These are phyloP conservation scores for Coix lacrymajobi DNA, from an alignment of 176 grass and related monocot genomes.

Conservation along the genomic window DNA sequence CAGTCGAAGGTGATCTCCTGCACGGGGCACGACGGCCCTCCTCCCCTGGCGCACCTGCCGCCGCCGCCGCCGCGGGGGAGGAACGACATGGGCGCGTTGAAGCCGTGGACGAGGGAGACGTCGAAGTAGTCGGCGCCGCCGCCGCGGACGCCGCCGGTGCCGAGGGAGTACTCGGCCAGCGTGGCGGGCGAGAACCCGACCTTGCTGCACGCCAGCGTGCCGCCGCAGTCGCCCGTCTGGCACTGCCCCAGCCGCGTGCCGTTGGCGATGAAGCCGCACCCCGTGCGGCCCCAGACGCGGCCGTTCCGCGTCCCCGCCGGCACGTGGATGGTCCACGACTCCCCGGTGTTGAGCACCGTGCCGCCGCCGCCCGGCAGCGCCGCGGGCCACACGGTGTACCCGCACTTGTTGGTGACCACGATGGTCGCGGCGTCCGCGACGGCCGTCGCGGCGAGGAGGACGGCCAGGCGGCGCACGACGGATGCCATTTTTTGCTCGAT, in stretches of 20 bases:
- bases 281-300: conserved; percentile 32
- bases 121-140: conserved; percentile 20
- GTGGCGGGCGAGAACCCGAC: conserved; percentile 12
- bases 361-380: conserved; percentile 30
- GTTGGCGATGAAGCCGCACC: conserved; percentile 31
- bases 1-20: conserved; percentile 20
- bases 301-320: conserved; percentile 19
- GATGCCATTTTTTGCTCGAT: not conserved
- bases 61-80: conserved; percentile 11
- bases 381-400: conserved; percentile 40
- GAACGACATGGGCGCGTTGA: conserved; percentile 52
- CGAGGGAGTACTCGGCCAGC: conserved; percentile 46
- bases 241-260: conserved; percentile 18
- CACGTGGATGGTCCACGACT: conserved; percentile 31
- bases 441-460: not conserved
- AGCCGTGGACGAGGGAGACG: conserved; percentile 46
- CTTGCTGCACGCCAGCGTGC: conserved; percentile 8
- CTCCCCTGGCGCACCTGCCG: not conserved
- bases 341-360: conserved; percentile 25
- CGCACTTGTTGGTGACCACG: conserved; percentile 34
- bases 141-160: not conserved
- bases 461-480: not conserved
- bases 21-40: conserved; percentile 9
- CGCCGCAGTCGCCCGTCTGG: conserved; percentile 50
- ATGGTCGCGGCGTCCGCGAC: not conserved